Evolutionary conservation across 2,329 filamentous ascomycete species (phyloP), one percentile per base, ranked within the genome.

Genomic region (Exophiala mesophila): DNA sequence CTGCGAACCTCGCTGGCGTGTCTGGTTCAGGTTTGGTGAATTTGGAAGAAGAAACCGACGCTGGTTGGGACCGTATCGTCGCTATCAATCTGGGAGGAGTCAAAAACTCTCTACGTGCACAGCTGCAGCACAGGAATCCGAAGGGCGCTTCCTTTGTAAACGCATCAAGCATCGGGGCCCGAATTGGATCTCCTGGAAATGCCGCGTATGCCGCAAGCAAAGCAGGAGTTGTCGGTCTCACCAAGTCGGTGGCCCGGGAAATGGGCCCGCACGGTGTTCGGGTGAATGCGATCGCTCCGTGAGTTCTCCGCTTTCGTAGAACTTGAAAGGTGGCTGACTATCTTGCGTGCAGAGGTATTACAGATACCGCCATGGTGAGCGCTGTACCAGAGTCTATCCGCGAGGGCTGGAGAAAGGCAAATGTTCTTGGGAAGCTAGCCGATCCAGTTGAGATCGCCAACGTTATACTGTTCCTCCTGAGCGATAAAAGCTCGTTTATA

Each of bases 201-300:
- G 62, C 63, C 1, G 64, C 68, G 2, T 69, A 70, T 44, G 64
- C 60, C 6, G 58, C 60, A 2, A 58, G 62, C 4, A 71, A 71
- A 45, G 68, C 64, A 46, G 68, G 57, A 3, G 46, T 71, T 5
- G 55, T 71, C 5, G 69, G 66, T 2, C 57, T 71, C 41, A 70
- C 67, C 7, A 69, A 69, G 32, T 47, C 55, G 39, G 62, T 60
- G 2, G 57, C 63, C 4, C 56, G 50, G 18, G 62, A 64, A 40
- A 55, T 52, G 10, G 62, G 58, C 0, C 40, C 47, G 8, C 45
- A 49, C 4, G 56, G 55, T 3, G 63, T 67, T 21, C 52, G 63
- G 21, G 58, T 66, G 10, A 66, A 66, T 37, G 55, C 59, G 2
- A 50, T 65, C 5, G 42, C 42, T 3, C 42, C 42, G 37, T 39